Evolutionary conservation across 106 monocot genomes (phyloP).

Genomic region (Dendrobium nobile): DNA sequence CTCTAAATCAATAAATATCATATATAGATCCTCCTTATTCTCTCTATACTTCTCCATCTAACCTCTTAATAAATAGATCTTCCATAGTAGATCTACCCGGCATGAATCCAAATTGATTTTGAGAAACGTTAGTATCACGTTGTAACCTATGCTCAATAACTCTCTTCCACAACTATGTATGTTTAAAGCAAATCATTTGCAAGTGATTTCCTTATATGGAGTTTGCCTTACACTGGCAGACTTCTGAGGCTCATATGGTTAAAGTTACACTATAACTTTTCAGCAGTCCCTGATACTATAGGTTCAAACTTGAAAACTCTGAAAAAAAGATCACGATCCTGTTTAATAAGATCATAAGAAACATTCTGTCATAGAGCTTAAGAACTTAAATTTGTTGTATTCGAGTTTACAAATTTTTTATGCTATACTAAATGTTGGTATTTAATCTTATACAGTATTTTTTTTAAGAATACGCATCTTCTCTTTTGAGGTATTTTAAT

Average conservation of each 20-base stretch:
- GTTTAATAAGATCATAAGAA: neutral
- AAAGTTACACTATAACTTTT: neutral
- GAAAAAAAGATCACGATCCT: neutral
- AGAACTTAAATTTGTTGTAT: neutral
- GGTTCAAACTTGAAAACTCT: neutral
- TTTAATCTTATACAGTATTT: neutral
- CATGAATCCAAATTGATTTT: no score
- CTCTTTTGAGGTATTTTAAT: neutral
- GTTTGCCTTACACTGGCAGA: neutral
- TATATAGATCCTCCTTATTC: no score
- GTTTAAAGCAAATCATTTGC: neutral
- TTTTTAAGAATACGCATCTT: neutral
- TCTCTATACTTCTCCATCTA: no score
- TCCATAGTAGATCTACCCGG: no score
- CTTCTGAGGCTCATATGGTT: neutral
- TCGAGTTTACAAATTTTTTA: neutral
- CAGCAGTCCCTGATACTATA: neutral
- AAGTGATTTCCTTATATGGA: neutral
- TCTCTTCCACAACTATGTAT: neutral
- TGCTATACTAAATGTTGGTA: neutral
- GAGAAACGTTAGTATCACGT: no score
- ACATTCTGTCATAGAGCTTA: neutral
- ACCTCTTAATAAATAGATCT: no score
- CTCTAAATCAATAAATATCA: no score
- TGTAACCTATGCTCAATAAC: no score